Evolutionary conservation across 495 filamentous ascomycete species (phyloP), one percentile per base, ranked within the genome.

Genomic region (Pyrenopolyporus hunteri): DNA sequence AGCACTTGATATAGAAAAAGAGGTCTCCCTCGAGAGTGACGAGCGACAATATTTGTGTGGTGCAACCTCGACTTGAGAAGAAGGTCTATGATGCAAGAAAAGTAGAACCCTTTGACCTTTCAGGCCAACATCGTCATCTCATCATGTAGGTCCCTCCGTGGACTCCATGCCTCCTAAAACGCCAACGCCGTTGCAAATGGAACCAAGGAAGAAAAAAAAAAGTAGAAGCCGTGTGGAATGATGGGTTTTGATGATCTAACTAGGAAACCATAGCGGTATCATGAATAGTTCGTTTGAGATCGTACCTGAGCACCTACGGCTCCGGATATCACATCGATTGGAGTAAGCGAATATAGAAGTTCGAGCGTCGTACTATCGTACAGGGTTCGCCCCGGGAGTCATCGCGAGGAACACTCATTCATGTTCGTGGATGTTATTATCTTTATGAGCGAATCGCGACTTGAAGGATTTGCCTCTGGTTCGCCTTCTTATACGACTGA

Each of bases 381-480:
- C 53, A 66, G 28, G 29, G 39, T 25, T 44, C 26, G 39, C 43
- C 14, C 10, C 14, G 26, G 45, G 45, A 23, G 20, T 29, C 20
- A 4, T 47, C 23, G 25, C 16, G 13, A 58, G 39, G 35, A 35
- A 14, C 53, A 8, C 20, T 63, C 51, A 69, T 35, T 71, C 69
- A 46, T 69, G 33, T 51, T 71, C 69, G 26, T 47, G 69, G 33
- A 71, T 65, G 28, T 71, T 45, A 20, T 71, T 64, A 32, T 71
- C 69, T 46, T 66, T 71, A 32, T 69, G 58, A 13, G 33, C 51
- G 16, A 71, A 69, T 4, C 63, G 20, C 6, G 66, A 51, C 46
- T 71, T 71, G 50, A 71, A 71, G 20, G 69, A 71, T 49, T 69
- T 71, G 26, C 69, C 69, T 17, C 69, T 56, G n/a, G 69, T 71